These are phyloP conservation scores for Colletotrichum costaricense DNA, from an alignment of 2,329 filamentous ascomycete species.

Conservation along the genomic window DNA sequence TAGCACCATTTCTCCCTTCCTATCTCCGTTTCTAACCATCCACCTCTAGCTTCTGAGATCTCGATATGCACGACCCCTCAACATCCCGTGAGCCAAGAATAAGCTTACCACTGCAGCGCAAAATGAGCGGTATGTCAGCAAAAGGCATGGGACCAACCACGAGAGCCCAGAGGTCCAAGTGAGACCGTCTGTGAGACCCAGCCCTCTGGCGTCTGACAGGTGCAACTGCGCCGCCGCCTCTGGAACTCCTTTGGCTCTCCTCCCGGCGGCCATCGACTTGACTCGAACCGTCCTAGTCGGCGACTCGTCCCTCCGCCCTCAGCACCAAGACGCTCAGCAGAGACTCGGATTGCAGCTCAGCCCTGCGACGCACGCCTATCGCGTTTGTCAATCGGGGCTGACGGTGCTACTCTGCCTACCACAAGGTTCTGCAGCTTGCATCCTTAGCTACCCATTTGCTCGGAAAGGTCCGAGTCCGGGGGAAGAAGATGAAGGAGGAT, in stretches of 20 bases:
- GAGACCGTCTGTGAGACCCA: background rate
- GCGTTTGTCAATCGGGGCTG: background rate
- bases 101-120: slow-evolving; percentile 13
- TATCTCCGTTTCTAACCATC: background rate
- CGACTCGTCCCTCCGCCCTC: background rate
- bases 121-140: slow-evolving; percentile 1
- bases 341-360: background rate
- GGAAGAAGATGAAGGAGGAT: background rate
- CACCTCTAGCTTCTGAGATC: background rate
- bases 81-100: slow-evolving; percentile 9
- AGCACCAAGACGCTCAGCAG: background rate
- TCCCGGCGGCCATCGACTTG: background rate
- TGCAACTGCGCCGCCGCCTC: slow-evolving; percentile 24
- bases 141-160: background rate
- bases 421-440: background rate
- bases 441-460: background rate
- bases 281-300: slow-evolving; percentile 1
- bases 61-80: background rate
- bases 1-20: background rate
- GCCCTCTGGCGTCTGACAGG: slow-evolving; percentile 16
- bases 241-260: background rate
- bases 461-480: background rate
- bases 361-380: slow-evolving; percentile 2
- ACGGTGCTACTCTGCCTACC: background rate
- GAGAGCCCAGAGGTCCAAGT: background rate